Conservation (phyloP, 1,284 basidiomycete species). For the Termitomyces sp. region DNA sequence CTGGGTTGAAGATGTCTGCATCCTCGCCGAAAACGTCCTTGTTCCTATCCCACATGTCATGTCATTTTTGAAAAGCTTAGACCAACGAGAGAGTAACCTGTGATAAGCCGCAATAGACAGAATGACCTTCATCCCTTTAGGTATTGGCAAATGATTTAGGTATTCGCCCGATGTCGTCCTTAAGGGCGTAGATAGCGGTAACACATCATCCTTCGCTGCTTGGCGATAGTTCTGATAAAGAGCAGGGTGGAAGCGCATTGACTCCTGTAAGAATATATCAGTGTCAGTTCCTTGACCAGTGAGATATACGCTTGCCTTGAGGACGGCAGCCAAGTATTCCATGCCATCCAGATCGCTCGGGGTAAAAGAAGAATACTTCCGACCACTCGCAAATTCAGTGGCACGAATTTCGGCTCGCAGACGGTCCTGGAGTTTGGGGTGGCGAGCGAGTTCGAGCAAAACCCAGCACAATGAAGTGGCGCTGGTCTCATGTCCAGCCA, state of each 20-base stretch:
- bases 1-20: constrained; percentile 47
- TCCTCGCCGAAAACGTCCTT: constrained; percentile 48
- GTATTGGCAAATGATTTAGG: constrained; percentile 28
- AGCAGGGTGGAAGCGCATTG: constrained; percentile 40
- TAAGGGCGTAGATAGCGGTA: constrained; percentile 34
- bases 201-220: constrained; percentile 32
- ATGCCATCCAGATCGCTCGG: constrained; percentile 38
- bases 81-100: constrained; percentile 23
- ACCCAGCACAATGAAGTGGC: constrained; percentile 39
- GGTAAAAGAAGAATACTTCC: constrained; percentile 33
- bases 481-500: constrained; percentile 41
- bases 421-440: constrained; percentile 31
- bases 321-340: constrained; percentile 38
- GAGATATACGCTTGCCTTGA: constrained; percentile 30
- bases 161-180: constrained; percentile 26
- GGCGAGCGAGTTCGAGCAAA: constrained; percentile 34
- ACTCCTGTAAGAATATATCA: constrained; percentile 28
- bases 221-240: constrained; percentile 37
- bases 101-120: constrained; percentile 36
- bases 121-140: constrained; percentile 32
- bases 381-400: constrained; percentile 29
- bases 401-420: constrained; percentile 35
- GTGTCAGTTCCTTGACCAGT: background rate
- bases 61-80: background rate
- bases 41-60: constrained; percentile 26